These are phyloP conservation scores for Silene uniflora DNA, from an alignment of 148 eudicot genomes.

Conservation along the genomic window DNA sequence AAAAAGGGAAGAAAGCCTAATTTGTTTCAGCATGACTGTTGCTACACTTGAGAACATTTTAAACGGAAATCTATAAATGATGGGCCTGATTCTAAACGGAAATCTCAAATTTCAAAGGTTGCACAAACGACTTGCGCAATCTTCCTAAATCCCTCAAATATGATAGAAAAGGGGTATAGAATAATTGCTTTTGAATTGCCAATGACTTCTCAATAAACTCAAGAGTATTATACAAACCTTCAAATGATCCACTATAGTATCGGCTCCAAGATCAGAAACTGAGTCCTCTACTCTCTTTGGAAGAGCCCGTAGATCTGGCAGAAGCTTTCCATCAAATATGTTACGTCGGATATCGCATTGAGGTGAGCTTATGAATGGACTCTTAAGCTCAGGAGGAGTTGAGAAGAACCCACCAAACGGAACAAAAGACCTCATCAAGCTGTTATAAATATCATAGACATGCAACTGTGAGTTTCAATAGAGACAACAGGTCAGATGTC, in stretches of 20 bases:
- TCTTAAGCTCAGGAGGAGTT: slow-evolving; percentile 45
- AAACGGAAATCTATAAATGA: too few relatives aligned
- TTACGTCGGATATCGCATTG: slow-evolving; percentile 35
- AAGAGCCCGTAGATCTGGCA: slow-evolving; percentile 43
- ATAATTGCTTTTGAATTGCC: not conserved
- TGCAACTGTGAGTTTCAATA: slow-evolving; percentile 21
- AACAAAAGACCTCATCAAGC: slow-evolving; percentile 91
- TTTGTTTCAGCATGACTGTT: too few relatives aligned
- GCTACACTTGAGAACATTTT: too few relatives aligned
- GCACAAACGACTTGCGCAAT: not conserved
- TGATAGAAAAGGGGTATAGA: not conserved
- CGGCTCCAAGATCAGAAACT: slow-evolving; percentile 33
- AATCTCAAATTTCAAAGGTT: not conserved
- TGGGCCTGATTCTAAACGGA: too few relatives aligned
- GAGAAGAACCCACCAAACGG: slow-evolving; percentile 91
- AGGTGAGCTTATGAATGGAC: slow-evolving; percentile 34
- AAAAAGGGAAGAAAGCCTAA: not conserved
- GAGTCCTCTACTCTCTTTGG: slow-evolving; percentile 34
- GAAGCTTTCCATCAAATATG: slow-evolving; percentile 43
- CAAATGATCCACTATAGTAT: slow-evolving; percentile 26
- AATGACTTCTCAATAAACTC: not conserved
- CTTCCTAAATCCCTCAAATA: not conserved
- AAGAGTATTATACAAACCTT: slow-evolving; percentile 44
- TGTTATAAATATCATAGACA: slow-evolving; percentile 32
- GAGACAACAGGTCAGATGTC: slow-evolving; percentile 11